These are phyloP conservation scores for Pyracantha coccinea DNA, from an alignment of 331 rosid species.

Conservation along the genomic window DNA sequence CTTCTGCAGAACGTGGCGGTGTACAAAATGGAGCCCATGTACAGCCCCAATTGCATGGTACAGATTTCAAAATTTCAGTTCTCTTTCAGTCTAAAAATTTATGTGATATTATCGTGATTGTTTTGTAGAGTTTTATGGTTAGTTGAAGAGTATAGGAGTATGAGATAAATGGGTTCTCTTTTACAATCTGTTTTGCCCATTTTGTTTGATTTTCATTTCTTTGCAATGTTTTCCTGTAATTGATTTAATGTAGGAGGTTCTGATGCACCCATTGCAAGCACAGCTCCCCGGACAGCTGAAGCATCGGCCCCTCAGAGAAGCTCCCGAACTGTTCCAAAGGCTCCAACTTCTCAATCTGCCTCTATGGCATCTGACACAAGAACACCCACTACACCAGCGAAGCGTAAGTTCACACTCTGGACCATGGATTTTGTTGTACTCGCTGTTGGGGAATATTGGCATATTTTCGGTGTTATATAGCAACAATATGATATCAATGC, in stretches of 20 bases:
- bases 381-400: constrained; percentile 35
- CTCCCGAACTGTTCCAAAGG: constrained; percentile 46
- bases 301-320: constrained; percentile 46
- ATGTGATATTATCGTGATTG: neutral
- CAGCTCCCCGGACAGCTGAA: constrained; percentile 54
- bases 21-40: constrained; percentile 55
- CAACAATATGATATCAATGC: neutral
- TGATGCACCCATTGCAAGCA: constrained; percentile 35
- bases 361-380: constrained; percentile 33
- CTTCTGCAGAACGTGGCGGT: constrained; percentile 30
- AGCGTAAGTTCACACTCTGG: constrained; percentile 33
- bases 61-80: neutral
- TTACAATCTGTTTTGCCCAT: neutral
- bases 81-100: neutral
- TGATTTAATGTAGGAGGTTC: constrained; percentile 33
- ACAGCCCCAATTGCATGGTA: constrained; percentile 54
- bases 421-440: neutral
- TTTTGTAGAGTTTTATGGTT: neutral
- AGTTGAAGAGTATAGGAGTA: neutral
- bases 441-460: neutral
- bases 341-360: constrained; percentile 53
- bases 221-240: neutral
- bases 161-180: neutral
- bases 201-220: constrained; percentile 10
- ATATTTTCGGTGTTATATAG: neutral